Base-by-base conservation (phyloP, 371 early-diverging fungal species). In the Syncephalastrum sp. region DNA sequence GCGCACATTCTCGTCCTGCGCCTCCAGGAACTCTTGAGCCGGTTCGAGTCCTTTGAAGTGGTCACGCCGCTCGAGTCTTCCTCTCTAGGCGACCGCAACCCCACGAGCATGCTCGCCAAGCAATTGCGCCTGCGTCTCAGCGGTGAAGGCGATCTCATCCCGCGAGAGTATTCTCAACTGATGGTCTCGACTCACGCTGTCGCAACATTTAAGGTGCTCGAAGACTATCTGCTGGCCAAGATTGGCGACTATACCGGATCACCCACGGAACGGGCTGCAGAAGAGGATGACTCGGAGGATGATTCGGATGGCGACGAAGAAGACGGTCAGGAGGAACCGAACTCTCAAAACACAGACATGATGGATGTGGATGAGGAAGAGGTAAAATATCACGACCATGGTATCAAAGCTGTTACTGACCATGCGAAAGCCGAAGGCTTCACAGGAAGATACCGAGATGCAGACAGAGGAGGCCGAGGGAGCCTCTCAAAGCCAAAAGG, bases 111-210 rank as follows among this genome's bases (percentile, higher is more conserved):
- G 77, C 75, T 93, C 4, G 81, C 91, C 6, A 87, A 89, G 24
- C 91, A 91, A 54, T 61, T 92, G 21, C 82, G 86, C 17, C 64
- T 94, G 42, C 68, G 79, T 27, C 70, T 94, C 12, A 72, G 81
- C 0, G 83, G 85, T 0, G 74, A 77, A 25, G 78, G 82, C 0
- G 62, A 63, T 0, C 79, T 82, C 44, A 83, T 85, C 4, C 87
- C 89, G 4, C 54, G 61, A 16, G 72, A 64, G 44, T 85, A 77
- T 50, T 75, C 80, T 44, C 78, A 82, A 51, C 43, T 84, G 33
- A 76, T 89, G 33, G 87, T 94, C 3, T 88, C 89, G 5, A 87
- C 93, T 13, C 93, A 94, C 70, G 93, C 95, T 5, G 82, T 93
- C 4, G 91, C 92, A 4, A 88, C 91, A 0, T 90, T 92, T 68